Percentiles rank a stretch among this genome's conserved stretches.
These are phyloP conservation scores for Daldinia bambusicola DNA, from an alignment of 495 filamentous ascomycete genomes.

Conservation along the genomic window DNA sequence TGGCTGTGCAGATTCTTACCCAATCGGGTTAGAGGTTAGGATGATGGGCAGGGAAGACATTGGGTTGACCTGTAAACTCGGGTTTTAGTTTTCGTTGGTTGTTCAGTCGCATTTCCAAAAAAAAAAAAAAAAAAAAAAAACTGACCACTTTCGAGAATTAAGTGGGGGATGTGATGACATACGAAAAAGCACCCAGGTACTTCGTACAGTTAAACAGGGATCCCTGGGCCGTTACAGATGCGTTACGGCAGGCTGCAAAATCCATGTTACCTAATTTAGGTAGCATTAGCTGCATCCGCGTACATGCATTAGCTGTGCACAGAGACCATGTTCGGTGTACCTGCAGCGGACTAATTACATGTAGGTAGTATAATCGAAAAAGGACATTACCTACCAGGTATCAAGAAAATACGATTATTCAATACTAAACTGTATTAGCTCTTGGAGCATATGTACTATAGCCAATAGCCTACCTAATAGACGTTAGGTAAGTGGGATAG, in stretches of 20 bases:
- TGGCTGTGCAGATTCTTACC: too few species aligned
- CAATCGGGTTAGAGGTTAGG: too few species aligned
- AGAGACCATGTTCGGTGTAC: neutral
- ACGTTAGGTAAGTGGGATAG: too few species aligned
- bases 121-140: too few species aligned
- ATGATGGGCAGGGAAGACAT: too few species aligned
- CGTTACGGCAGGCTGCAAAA: slow-evolving; percentile 6
- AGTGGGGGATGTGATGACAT: neutral
- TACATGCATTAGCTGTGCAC: neutral
- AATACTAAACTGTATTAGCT: too few species aligned
- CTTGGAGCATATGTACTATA: neutral
- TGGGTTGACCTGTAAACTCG: too few species aligned
- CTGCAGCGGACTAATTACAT: neutral
- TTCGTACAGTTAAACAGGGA: neutral
- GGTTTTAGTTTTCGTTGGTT: too few species aligned
- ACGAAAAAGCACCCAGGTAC: too few species aligned
- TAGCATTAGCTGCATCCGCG: slow-evolving; percentile 1
- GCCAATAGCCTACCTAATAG: neutral
- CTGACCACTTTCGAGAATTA: neutral
- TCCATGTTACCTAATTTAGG: neutral
- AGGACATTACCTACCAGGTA: too few species aligned
- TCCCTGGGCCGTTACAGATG: neutral
- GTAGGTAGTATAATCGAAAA: neutral
- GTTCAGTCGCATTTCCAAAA: too few species aligned
- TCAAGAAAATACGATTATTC: too few species aligned